Base-by-base conservation (phyloP, 495 filamentous ascomycete genomes). In the Hamigera avellanea region DNA sequence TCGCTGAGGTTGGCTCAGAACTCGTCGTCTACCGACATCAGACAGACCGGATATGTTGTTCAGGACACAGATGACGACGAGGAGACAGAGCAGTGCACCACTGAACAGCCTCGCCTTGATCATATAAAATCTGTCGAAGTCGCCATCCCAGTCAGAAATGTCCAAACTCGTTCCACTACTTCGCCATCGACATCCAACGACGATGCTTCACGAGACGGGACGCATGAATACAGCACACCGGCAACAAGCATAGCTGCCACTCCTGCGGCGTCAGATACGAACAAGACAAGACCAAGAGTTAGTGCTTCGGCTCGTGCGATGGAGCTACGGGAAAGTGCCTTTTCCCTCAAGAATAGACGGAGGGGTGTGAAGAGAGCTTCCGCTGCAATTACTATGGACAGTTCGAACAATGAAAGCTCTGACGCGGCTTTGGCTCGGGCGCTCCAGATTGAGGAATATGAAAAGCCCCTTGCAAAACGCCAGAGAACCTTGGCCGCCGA, bases 161-260 rank as follows among this genome's bases (percentile, higher is more conserved):
- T 30, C n/a, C 29, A 30, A 17, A 10, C 33, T 19, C 49, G 50
- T 15, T 54, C 53, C 0, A 38, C 23, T 14, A 39, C 46, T 16
- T 45, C 54, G 1, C 33, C 45, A 43, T 47, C 49, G 40, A 54
- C 59, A 19, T 59, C 66, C 2, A 15, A 50, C 14, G 61, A 52
- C 3, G 51, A 36, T 40, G 39, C 8, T 32, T 64, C 56, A 18
- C 27, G 46, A 31, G 62, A 69, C 26, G 70, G 69, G 1, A 74
- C 67, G 6, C 76, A 68, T 34, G 78, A 74, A 18, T 78, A 73
- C 46, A 76, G 76, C 28, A 94, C 86, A 3, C 84, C 85, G 7
- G 78, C 75, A 14, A 94, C 86, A 9, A 91, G 83, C 51, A 68
- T 74, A 41, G 61, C 66, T 18, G 69, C 67, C 3, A 82, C 81